Percentiles rank a stretch among this genome's conserved stretches.
phyloP scores from a whole-genome alignment of 331 rosid species.

The Acacia concinna region DNA sequence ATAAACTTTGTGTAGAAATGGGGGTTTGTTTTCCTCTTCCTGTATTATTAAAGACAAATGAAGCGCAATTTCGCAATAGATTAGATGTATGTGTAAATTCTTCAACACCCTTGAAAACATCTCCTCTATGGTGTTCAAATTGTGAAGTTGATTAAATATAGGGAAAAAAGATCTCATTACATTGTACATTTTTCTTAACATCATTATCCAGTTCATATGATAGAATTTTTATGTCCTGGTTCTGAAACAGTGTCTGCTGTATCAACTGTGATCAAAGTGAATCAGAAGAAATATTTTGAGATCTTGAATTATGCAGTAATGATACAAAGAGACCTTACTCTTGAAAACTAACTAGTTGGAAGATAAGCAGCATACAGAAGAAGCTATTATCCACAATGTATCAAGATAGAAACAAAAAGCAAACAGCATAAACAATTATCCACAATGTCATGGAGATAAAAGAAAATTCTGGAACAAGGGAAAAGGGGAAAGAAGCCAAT shows the following conservation, averaged over 20 bases:
- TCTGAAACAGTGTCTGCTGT: neutral
- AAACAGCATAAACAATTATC: neutral
- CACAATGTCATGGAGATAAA: neutral
- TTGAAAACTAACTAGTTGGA: neutral
- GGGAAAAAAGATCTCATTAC: conserved; percentile 35
- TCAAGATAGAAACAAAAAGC: neutral
- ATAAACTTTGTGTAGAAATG: conserved; percentile 74
- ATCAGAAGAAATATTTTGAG: neutral
- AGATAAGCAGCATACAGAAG: neutral
- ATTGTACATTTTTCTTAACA: conserved; percentile 22
- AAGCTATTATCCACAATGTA: neutral
- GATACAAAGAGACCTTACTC: neutral
- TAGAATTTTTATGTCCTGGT: neutral
- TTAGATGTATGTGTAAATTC: conserved; percentile 81
- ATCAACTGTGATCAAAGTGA: neutral
- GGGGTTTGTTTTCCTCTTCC: conserved; percentile 86
- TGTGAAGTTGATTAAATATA: conserved; percentile 37
- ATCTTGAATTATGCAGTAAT: neutral
- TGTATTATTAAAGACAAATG: conserved; percentile 58
- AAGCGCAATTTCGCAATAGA: conserved; percentile 48
- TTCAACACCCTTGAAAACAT: conserved; percentile 64
- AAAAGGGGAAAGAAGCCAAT: neutral
- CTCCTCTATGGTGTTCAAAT: conserved; percentile 78
- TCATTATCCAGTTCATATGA: neutral
- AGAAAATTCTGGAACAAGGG: neutral